Evolutionary conservation across 805 yeast genomes (phyloP), one percentile per base, ranked within the genome.

Genomic region (Ogataea glucozyma): DNA sequence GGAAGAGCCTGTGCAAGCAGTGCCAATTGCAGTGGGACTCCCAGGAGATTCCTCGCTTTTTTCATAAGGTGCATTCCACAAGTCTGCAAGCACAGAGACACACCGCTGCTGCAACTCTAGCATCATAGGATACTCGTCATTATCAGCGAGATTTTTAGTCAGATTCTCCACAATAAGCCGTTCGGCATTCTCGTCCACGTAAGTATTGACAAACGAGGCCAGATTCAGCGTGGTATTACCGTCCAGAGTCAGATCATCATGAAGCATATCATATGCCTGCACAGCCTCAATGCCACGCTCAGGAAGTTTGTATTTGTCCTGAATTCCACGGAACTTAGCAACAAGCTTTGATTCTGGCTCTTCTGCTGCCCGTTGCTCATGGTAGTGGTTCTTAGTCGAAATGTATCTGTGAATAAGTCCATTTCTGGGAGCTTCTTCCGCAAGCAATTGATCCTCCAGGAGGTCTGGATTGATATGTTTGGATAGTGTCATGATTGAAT

Each of bases 1-100:
- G 1, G 91, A 82, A 1, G 96, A 88, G 4, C 97, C 97, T 1
- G 96, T 89, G 41, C 96, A 87, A 19, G 96, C 93, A 10, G 95
- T 81, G 18, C 97, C 97, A 22, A 88, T 71, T 3, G 95, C 80
- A 27, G 60, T 49, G 44, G 63, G 29, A 40, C 43, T 37, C 2
- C 52, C 50, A 19, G 53, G 49, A n/a, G n/a, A n/a, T 17, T 39
- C 44, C 10, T 46, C 44, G 19, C 54, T 57, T 2, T 48, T 41
- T 13, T 52, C 54, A n/a, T 54, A 51, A 30, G 38, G 34, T 9
- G 88, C 90, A 58, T 88, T 70, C 97, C 97, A 89, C 56, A 89
- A 62, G 57, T 83, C 76, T 9, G 88, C 81, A 47, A 89, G 60
- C 53, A 89, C 89, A 18, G 88, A 77, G 44, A 89, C 78, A 66